Conservation (phyloP, 2,329 filamentous ascomycete species). For the Dactylellina parvicollis region DNA sequence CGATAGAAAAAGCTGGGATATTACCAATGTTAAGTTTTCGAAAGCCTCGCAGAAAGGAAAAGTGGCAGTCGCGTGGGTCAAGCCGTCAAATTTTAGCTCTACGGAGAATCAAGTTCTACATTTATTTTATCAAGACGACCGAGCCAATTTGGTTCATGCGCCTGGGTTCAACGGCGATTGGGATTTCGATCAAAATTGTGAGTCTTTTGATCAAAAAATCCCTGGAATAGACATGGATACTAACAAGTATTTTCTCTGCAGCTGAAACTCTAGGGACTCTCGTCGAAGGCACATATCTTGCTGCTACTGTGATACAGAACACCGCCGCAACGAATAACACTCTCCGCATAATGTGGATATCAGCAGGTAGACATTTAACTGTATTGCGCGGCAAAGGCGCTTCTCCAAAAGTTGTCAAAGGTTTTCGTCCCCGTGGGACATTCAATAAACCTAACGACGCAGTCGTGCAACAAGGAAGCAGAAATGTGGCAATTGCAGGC, state of each 20-base stretch:
- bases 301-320: constrained; percentile 31
- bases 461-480: constrained; percentile 5
- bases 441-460: constrained; percentile 27
- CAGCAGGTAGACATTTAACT: constrained; percentile 19
- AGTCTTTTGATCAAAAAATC: constrained; percentile 3
- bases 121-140: constrained; percentile 36
- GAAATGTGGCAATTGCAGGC: constrained; percentile 28
- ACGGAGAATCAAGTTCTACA: constrained; percentile 33
- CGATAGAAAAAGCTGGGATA: constrained; percentile 8
- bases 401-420: constrained; percentile 21
- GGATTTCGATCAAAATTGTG: constrained; percentile 29
- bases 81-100: constrained; percentile 24
- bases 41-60: constrained; percentile 14
- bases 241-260: background rate
- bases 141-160: constrained; percentile 38
- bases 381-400: constrained; percentile 34
- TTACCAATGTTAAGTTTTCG: constrained; percentile 15
- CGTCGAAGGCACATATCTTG: constrained; percentile 29
- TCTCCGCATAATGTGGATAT: constrained; percentile 32
- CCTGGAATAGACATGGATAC: background rate
- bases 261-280: constrained; percentile 28
- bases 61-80: constrained; percentile 40
- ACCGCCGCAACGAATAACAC: constrained; percentile 36
- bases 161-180: constrained; percentile 25
- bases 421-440: constrained; percentile 17